These are phyloP conservation scores for Sequoia sempervirens DNA, from an alignment of 75 land plant genomes.

Conservation along the genomic window DNA sequence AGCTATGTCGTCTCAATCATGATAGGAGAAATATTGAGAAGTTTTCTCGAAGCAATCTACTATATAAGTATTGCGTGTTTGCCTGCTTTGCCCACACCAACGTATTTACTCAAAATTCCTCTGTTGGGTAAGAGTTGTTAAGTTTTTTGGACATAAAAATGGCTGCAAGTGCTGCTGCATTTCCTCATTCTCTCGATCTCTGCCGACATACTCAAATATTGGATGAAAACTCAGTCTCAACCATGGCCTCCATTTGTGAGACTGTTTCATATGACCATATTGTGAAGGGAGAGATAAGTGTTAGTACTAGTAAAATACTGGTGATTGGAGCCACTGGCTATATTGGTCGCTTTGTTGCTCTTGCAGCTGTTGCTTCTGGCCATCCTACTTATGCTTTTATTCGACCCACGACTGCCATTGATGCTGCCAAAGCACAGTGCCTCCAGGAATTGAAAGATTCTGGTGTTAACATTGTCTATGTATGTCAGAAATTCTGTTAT, in stretches of 20 bases:
- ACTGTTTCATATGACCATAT: not conserved
- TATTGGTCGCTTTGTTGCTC: slow-evolving; percentile 15
- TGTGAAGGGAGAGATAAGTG: not conserved
- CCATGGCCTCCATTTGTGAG: not conserved
- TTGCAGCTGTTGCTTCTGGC: slow-evolving; percentile 5
- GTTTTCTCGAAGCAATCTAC: not conserved
- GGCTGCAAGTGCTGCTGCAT: not conserved
- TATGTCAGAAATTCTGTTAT: not conserved
- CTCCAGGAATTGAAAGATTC: not conserved
- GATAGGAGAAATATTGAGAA: too few relatives aligned
- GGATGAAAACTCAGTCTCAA: not conserved
- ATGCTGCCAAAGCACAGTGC: not conserved
- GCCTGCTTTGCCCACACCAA: not conserved
- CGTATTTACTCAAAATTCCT: not conserved
- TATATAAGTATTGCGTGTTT: too few relatives aligned
- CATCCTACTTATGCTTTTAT: slow-evolving; percentile 14
- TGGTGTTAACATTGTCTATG: slow-evolving; percentile 8
- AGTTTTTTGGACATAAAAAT: not conserved
- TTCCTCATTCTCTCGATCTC: not conserved
- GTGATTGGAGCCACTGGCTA: slow-evolving; percentile 21
- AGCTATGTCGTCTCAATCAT: too few relatives aligned
- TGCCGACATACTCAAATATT: not conserved
- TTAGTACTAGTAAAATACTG: not conserved
- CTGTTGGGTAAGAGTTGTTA: not conserved
- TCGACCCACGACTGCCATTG: not conserved